Evolutionary conservation across 257 asterid genomes (phyloP), one percentile per base, ranked within the genome.

Genomic region (Fraxinus pennsylvanica): DNA sequence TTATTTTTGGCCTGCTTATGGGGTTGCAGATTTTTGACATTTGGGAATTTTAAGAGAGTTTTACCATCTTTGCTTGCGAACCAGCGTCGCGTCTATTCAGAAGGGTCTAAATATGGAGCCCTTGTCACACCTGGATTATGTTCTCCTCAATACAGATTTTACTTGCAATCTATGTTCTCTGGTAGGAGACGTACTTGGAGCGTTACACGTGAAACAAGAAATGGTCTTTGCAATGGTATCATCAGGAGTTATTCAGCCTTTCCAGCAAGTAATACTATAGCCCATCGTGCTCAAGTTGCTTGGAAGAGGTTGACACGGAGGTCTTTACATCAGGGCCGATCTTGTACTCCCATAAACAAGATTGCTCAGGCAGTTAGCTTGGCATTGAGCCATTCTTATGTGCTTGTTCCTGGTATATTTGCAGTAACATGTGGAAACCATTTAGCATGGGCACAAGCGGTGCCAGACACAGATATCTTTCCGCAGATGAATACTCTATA

Each of bases 301-400:
- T 94, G 90, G 96, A 90, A 87, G 86, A 85, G 84, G 80, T 84
- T 91, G 76, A 75, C 83, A 22, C 85, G 39, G 83, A 80, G 67
- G 15, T 77, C 89, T 10, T 66, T 54, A 71, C 72, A 71, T 78
- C 83, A 83, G 68, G 77, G 76, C 19, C 76, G 74, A 69, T 83
- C 88, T 73, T 73, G 39, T 81, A 57, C 70, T 45, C 88, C 88
- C 45, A 45, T 95, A 41, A 81, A 84, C 78, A 89, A 81, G 87
- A 79, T 88, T 72, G 96, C 97, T 69, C 99, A 91, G 87, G 97
- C 99, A 1, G 86, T 91, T 78, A 89, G 89, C 87, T 88, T 95
- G 83, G 96, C 94, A 0, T 78, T 93, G 83, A 88, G 82, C 87
- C 94, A 82, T 72, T 92, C 94, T 67, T 87, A 83, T 77, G 57